Evolutionary conservation across 495 filamentous ascomycete genomes (phyloP).

Genomic region (Neurospora intermedia): DNA sequence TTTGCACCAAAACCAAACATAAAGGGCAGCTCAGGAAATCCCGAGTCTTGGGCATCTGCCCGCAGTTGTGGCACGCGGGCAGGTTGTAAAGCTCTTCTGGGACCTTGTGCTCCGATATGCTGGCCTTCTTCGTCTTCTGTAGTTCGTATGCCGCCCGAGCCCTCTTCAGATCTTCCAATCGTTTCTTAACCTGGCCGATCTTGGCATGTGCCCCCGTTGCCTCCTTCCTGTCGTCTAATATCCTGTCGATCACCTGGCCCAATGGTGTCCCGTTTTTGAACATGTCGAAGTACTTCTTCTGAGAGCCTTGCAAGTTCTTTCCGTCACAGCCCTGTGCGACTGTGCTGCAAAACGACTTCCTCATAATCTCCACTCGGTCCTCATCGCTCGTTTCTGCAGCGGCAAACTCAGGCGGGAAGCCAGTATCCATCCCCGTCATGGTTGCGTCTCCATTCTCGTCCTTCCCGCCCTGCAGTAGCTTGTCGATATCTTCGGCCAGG

Average conservation of each 20-base stretch:
- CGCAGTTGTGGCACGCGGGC: conserved; percentile 28
- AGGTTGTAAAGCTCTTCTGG: conserved; percentile 22
- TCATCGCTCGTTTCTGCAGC: conserved; percentile 10
- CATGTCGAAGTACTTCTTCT: conserved; percentile 34
- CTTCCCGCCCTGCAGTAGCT: conserved; percentile 9
- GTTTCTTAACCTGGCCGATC: conserved; percentile 23
- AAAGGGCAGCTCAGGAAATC: conserved; percentile 29
- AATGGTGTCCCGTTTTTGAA: conserved; percentile 20
- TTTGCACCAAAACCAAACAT: conserved; percentile 26
- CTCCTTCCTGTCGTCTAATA: conserved; percentile 27
- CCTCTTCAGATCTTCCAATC: conserved; percentile 31
- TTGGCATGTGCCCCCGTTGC: conserved; percentile 22
- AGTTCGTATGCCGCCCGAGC: conserved; percentile 34
- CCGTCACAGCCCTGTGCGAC: conserved; percentile 4
- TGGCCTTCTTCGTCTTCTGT: conserved; percentile 27
- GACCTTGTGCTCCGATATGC: conserved; percentile 11
- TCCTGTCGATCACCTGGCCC: conserved; percentile 26
- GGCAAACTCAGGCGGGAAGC: conserved; percentile 8
- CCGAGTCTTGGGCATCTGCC: conserved; percentile 15
- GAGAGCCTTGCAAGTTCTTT: conserved; percentile 10
- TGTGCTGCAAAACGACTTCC: conserved; percentile 25
- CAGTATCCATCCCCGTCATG: neutral
- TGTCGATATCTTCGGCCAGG: conserved; percentile 12
- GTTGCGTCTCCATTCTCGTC: conserved; percentile 1
- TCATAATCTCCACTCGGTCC: conserved; percentile 17